Conservation (phyloP, 208 protist genomes). For the Endotrypanum monterogeii region DNA sequence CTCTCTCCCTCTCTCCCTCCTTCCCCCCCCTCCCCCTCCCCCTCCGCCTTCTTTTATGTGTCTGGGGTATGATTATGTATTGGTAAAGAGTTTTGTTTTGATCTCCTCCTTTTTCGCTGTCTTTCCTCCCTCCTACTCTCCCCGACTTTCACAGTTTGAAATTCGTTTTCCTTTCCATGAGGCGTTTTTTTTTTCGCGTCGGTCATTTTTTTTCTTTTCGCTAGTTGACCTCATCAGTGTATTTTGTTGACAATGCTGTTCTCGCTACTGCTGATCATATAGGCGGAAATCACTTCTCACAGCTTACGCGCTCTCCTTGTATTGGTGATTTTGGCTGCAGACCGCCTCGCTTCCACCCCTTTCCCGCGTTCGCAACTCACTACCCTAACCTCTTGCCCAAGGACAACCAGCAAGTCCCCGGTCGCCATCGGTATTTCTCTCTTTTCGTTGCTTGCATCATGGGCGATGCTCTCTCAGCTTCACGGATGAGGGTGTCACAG, state of each 20-base stretch:
- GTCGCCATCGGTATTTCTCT: background rate
- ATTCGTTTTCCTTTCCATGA: no score
- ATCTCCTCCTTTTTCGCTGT: background rate
- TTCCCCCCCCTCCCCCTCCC: slow-evolving; percentile 4
- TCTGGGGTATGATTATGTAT: background rate
- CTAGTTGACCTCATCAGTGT: background rate
- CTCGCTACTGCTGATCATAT: background rate
- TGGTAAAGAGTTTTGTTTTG: background rate
- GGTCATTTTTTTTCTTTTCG: background rate
- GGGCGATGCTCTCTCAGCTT: background rate
- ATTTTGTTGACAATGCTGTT: background rate
- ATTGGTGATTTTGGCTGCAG: no score
- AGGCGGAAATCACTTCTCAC: background rate
- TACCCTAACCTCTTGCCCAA: background rate
- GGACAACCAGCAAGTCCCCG: background rate
- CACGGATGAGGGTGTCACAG: background rate
- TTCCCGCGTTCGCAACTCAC: background rate
- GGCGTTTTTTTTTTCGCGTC: background rate
- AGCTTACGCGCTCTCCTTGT: background rate
- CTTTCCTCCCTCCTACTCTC: slow-evolving; percentile 3
- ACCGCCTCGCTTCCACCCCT: background rate
- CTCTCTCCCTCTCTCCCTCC: slow-evolving; percentile 3
- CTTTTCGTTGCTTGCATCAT: background rate
- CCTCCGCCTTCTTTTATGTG: slow-evolving; percentile 2
- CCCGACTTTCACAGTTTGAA: slow-evolving; percentile 5